Conservation (phyloP, 164 flowering plant genomes). For the Euptelea pleiosperma region DNA sequence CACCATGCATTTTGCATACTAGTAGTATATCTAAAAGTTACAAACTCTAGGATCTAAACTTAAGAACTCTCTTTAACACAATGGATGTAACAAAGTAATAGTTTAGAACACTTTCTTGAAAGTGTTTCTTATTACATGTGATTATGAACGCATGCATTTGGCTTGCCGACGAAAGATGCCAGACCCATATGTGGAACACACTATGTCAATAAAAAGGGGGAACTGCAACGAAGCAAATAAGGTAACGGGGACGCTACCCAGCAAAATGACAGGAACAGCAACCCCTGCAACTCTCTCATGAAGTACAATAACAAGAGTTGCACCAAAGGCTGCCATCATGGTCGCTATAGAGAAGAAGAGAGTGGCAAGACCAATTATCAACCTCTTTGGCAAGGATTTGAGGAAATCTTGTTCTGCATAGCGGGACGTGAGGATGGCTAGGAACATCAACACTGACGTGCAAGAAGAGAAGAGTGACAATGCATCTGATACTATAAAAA, state of each 20-base stretch:
- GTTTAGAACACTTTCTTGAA: no score
- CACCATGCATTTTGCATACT: no score
- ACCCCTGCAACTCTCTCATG: neutral
- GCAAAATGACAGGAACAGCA: no score
- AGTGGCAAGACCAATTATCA: conserved; percentile 18
- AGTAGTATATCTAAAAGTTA: no score
- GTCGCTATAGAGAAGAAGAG: conserved; percentile 24
- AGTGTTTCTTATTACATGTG: no score
- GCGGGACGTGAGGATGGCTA: conserved; percentile 22
- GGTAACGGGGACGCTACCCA: conserved; percentile 1
- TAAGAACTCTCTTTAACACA: no score
- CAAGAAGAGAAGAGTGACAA: conserved; percentile 22
- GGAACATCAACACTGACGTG: conserved; percentile 19
- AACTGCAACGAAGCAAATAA: neutral
- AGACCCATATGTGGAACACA: conserved; percentile 3
- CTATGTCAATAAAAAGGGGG: neutral
- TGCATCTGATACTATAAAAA: conserved; percentile 17
- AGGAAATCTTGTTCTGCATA: conserved; percentile 23
- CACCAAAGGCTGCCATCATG: conserved; percentile 26
- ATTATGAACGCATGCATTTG: no score
- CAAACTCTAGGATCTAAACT: no score
- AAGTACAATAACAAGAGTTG: conserved; percentile 15
- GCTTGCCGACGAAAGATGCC: conserved; percentile 24
- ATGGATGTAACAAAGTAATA: no score
- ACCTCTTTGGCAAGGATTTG: conserved; percentile 12